These are phyloP conservation scores for Lagerstroemia speciosa DNA, from an alignment of 345 rosid species.

Conservation along the genomic window DNA sequence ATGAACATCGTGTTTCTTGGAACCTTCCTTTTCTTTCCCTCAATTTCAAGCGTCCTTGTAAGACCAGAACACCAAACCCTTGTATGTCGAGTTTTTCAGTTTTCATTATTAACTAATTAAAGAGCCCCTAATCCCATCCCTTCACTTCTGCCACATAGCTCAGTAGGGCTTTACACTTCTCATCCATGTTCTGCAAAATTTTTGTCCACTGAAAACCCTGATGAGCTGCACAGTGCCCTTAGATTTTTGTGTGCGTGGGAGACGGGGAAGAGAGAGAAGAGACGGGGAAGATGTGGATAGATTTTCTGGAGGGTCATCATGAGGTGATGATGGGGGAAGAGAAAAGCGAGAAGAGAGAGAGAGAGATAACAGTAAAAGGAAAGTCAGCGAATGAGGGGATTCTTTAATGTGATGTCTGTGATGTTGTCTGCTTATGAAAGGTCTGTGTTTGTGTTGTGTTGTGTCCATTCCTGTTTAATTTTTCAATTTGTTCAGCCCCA, in stretches of 20 bases:
- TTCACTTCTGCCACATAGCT: background rate
- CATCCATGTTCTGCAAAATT: background rate
- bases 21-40: background rate
- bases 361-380: conserved; percentile 43
- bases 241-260: background rate
- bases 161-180: background rate
- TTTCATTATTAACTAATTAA: background rate
- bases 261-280: background rate
- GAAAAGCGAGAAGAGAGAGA: conserved; percentile 23
- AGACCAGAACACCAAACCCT: background rate
- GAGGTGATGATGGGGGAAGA: conserved; percentile 43
- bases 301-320: conserved; percentile 32
- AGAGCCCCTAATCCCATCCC: background rate
- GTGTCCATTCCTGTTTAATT: background rate
- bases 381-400: conserved; percentile 23
- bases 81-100: background rate
- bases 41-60: background rate
- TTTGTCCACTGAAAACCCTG: background rate
- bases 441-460: conserved; percentile 22
- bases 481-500: conserved; percentile 72
- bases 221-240: background rate
- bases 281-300: background rate
- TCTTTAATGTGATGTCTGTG: conserved; percentile 29
- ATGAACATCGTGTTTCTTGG: background rate
- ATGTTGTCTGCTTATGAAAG: conserved; percentile 30